Evolutionary conservation across 225 moss, liverwort and hornwort species (phyloP).

Genomic region (Sphagnum contortum): DNA sequence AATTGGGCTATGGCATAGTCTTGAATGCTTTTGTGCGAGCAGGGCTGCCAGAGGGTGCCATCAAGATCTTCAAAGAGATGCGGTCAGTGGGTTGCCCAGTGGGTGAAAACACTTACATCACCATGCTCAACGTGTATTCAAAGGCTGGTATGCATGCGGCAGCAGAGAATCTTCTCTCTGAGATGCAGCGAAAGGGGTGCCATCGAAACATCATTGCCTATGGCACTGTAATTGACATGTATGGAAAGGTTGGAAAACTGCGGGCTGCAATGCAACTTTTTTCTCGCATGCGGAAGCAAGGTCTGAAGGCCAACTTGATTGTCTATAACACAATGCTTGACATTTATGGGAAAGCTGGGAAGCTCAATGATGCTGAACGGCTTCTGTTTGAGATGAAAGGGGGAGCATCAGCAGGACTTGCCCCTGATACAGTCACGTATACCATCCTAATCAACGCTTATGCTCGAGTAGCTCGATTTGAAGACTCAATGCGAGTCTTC

Average conservation of each 20-base stretch:
- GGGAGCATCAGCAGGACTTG: conserved; percentile 3
- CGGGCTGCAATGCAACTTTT: conserved; percentile 40
- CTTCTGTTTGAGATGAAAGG: conserved; percentile 30
- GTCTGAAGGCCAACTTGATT: conserved; percentile 37
- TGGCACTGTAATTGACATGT: conserved; percentile 67
- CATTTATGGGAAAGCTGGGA: conserved; percentile 59
- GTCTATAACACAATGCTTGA: conserved; percentile 66
- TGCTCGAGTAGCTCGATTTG: conserved; percentile 33
- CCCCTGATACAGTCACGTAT: conserved; percentile 47
- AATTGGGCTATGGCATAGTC: conserved; percentile 41
- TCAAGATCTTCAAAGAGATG: conserved; percentile 48
- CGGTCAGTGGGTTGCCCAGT: conserved; percentile 19
- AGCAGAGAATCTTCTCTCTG: conserved; percentile 37
- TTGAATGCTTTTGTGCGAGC: conserved; percentile 45
- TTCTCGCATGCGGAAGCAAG: conserved; percentile 31
- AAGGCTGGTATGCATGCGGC: conserved; percentile 41
- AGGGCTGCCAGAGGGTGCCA: conserved; percentile 20
- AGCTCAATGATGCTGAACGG: conserved; percentile 40
- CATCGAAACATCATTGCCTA: conserved; percentile 40
- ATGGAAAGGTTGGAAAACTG: conserved; percentile 50
- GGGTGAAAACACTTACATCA: conserved; percentile 44
- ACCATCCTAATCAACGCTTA: conserved; percentile 50
- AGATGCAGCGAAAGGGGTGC: conserved; percentile 24
- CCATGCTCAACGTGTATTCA: conserved; percentile 66
- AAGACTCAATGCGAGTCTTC: conserved; percentile 39